Conservation (phyloP, 164 flowering plant genomes). For the Magnolia changhungtana region DNA sequence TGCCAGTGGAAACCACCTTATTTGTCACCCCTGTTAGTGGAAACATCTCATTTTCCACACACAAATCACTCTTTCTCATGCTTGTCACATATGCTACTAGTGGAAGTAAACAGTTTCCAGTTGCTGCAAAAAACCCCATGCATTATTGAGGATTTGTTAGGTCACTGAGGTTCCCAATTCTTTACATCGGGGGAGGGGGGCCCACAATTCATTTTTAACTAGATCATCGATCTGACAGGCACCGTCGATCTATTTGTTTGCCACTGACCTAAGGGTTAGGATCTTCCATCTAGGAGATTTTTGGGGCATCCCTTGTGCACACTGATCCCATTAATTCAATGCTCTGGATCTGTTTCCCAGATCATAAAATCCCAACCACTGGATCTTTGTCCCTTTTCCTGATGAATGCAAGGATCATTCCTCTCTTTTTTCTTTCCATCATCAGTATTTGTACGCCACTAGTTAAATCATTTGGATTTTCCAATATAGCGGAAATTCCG, state of each 20-base stretch:
- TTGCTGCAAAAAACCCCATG: neutral
- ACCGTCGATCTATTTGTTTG: neutral
- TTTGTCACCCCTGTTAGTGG: slow-evolving; percentile 17
- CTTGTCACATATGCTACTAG: neutral
- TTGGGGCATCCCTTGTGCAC: too few relatives aligned
- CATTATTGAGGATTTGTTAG: neutral
- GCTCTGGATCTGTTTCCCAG: too few relatives aligned
- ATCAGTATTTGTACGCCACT: too few relatives aligned
- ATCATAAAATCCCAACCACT: too few relatives aligned
- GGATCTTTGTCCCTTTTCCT: too few relatives aligned
- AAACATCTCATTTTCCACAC: slow-evolving; percentile 12
- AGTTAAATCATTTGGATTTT: too few relatives aligned
- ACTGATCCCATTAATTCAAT: too few relatives aligned
- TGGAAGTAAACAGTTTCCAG: neutral
- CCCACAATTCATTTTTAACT: neutral
- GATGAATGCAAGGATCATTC: too few relatives aligned
- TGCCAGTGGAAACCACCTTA: slow-evolving; percentile 1
- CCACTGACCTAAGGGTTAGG: neutral
- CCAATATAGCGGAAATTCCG: too few relatives aligned
- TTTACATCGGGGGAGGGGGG: neutral
- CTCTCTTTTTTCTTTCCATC: too few relatives aligned
- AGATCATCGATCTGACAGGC: neutral
- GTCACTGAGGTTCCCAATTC: neutral
- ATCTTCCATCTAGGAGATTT: neutral
- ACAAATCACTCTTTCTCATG: neutral